phyloP scores from a whole-genome alignment of 441 rosid species.

The Brassica balearica region DNA sequence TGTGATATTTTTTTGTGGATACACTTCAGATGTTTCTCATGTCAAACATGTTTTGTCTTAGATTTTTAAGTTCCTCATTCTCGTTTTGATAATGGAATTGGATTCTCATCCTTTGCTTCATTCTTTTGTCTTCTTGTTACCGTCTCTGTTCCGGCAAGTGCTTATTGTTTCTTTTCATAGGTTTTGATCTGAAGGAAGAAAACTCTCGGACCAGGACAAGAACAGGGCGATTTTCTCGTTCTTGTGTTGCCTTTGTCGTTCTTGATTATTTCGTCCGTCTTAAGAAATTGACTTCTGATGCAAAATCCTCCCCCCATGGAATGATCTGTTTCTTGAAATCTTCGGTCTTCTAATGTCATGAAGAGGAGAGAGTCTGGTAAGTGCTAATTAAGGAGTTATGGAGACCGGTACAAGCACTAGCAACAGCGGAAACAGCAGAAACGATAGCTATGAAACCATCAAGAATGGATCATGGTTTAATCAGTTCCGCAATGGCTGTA shows the following conservation, averaged over 20 bases:
- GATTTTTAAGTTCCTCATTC: slow-evolving; percentile 19
- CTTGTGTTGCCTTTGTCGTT: slow-evolving; percentile 8
- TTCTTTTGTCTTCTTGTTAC: slow-evolving; percentile 30
- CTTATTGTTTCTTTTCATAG: slow-evolving; percentile 33
- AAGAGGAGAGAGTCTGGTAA: slow-evolving; percentile 45
- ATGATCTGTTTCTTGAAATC: slow-evolving; percentile 25
- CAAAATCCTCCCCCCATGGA: slow-evolving; percentile 12
- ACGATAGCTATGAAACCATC: slow-evolving; percentile 47
- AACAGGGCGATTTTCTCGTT: slow-evolving; percentile 16
- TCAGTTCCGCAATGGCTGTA: slow-evolving; percentile 80
- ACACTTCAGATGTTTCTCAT: slow-evolving; percentile 30
- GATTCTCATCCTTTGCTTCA: slow-evolving; percentile 41
- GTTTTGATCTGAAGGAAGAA: slow-evolving; percentile 31
- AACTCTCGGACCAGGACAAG: slow-evolving; percentile 5
- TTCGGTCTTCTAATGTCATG: slow-evolving; percentile 47
- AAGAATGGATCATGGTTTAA: slow-evolving; percentile 74
- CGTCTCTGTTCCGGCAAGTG: slow-evolving; percentile 21
- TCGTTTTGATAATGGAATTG: slow-evolving; percentile 12
- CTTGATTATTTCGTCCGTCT: slow-evolving; percentile 6
- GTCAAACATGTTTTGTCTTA: slow-evolving; percentile 31
- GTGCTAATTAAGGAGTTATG: slow-evolving; percentile 54
- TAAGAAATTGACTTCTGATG: slow-evolving; percentile 16
- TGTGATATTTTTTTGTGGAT: slow-evolving; percentile 23
- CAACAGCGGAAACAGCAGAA: slow-evolving; percentile 39
- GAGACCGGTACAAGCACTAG: slow-evolving; percentile 58